phyloP scores from a whole-genome alignment of 352 stramenopile species.

The Phytophthora ohioensis region DNA sequence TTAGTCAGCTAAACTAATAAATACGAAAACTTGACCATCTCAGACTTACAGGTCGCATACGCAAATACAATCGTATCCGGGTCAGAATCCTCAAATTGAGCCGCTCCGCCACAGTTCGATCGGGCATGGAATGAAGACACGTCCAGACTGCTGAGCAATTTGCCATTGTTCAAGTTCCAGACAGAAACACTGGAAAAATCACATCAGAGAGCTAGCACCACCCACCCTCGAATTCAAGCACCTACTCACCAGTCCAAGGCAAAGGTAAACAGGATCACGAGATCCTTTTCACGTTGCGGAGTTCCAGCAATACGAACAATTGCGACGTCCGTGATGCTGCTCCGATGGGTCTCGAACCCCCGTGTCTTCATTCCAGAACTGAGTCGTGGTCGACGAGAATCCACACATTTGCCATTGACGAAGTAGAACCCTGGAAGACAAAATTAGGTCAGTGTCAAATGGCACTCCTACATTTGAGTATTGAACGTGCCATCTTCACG shows the following conservation, averaged over 20 bases:
- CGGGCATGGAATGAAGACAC: conserved; percentile 26
- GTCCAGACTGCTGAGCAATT: conserved; percentile 42
- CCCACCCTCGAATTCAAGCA: background rate
- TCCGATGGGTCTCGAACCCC: conserved; percentile 46
- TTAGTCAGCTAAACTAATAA: background rate
- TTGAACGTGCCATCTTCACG: conserved; percentile 57
- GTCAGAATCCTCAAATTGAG: background rate
- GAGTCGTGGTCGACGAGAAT: conserved; percentile 48
- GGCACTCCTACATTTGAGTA: background rate
- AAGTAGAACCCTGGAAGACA: conserved; percentile 62
- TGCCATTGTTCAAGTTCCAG: conserved; percentile 53
- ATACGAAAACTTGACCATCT: background rate
- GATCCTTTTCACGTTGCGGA: conserved; percentile 1
- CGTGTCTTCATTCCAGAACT: conserved; percentile 67
- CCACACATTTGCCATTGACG: conserved; percentile 50
- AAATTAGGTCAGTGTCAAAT: background rate
- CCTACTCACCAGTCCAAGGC: conserved; percentile 51
- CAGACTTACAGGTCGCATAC: conserved; percentile 53
- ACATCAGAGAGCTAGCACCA: background rate
- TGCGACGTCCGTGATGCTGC: conserved; percentile 36
- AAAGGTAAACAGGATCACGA: conserved; percentile 53
- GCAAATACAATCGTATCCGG: conserved; percentile 35
- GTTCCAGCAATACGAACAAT: conserved; percentile 22
- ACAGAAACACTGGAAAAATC: conserved; percentile 43
- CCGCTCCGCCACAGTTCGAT: conserved; percentile 46